Percentiles rank a stretch among this genome's conserved stretches.
Conservation (phyloP, 2,329 filamentous ascomycete genomes). For the Scopulariopsis brevicaulis region DNA sequence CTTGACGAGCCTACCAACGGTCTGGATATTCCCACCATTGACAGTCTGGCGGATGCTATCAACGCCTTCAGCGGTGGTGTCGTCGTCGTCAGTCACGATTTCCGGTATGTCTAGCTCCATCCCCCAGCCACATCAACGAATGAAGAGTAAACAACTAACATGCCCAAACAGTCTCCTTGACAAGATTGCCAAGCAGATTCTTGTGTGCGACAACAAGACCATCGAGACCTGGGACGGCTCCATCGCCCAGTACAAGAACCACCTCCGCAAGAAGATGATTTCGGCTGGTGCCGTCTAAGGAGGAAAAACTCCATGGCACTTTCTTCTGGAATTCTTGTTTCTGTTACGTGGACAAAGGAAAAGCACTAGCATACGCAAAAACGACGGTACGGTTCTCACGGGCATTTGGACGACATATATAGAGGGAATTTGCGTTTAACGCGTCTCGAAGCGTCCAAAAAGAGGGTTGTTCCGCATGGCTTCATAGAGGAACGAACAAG, state of each 20-base stretch:
- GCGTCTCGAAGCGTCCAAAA: neutral
- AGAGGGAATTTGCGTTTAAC: neutral
- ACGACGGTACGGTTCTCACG: neutral
- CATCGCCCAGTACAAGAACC: slow-evolving; percentile 95
- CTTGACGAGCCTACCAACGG: slow-evolving; percentile 99
- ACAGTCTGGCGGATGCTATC: slow-evolving; percentile 94
- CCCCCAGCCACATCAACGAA: neutral
- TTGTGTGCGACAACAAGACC: slow-evolving; percentile 97
- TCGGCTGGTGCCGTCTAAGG: slow-evolving; percentile 70
- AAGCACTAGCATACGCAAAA: neutral
- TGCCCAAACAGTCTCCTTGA: slow-evolving; percentile 63
- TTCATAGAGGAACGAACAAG: neutral
- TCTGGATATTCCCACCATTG: slow-evolving; percentile 96
- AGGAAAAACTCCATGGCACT: neutral
- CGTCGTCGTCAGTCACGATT: slow-evolving; percentile 96
- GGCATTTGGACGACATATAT: neutral
- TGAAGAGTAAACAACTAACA: slow-evolving; percentile 8
- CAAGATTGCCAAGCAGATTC: slow-evolving; percentile 99
- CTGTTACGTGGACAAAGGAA: neutral
- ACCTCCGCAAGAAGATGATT: slow-evolving; percentile 99
- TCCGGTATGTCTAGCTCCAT: slow-evolving; percentile 56
- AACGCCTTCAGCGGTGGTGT: slow-evolving; percentile 95
- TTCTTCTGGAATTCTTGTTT: neutral
- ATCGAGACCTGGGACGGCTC: slow-evolving; percentile 79
- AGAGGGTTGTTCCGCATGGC: neutral